Evolutionary conservation across 1,139 yeast genomes (phyloP).

Genomic region (Yamadazyma diospyri): DNA sequence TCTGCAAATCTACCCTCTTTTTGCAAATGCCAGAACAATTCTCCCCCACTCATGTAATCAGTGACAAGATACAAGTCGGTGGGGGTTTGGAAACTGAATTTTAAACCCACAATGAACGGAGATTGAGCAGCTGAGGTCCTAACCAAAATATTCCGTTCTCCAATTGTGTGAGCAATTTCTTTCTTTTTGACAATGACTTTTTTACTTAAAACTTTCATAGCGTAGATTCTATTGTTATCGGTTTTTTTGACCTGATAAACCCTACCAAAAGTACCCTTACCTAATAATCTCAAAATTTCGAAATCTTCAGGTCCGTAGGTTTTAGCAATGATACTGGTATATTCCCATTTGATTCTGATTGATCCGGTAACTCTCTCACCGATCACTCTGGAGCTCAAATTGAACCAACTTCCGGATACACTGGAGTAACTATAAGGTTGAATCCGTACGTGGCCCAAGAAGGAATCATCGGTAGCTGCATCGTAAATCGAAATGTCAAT

Average conservation of each 20-base stretch:
- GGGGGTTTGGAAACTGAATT: slow-evolving; percentile 94
- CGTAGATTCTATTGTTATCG: slow-evolving; percentile 87
- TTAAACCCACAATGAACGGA: slow-evolving; percentile 89
- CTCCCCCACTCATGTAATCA: slow-evolving; percentile 98
- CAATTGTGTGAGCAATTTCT: slow-evolving; percentile 96
- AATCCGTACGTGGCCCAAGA: slow-evolving; percentile 79
- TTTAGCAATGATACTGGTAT: slow-evolving; percentile 61
- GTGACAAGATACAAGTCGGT: slow-evolving; percentile 88
- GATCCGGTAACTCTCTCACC: slow-evolving; percentile 80
- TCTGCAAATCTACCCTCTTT: slow-evolving; percentile 92
- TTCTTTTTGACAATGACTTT: slow-evolving; percentile 94
- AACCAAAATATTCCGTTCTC: slow-evolving; percentile 90
- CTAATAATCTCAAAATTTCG: slow-evolving; percentile 82
- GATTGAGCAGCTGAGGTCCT: slow-evolving; percentile 81
- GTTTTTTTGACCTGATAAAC: slow-evolving; percentile 91
- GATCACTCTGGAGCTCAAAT: slow-evolving; percentile 65
- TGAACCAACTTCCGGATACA: slow-evolving; percentile 62
- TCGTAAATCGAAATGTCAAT: slow-evolving; percentile 88
- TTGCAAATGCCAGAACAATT: slow-evolving; percentile 94
- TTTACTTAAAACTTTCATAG: slow-evolving; percentile 93
- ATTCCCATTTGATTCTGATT: slow-evolving; percentile 70
- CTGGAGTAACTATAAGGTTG: slow-evolving; percentile 52
- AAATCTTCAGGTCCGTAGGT: slow-evolving; percentile 93
- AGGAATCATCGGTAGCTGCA: slow-evolving; percentile 73
- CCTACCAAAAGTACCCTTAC: slow-evolving; percentile 97